These are phyloP conservation scores for Pelargonium cotyledonis DNA, from an alignment of 441 rosid genomes.

Conservation along the genomic window DNA sequence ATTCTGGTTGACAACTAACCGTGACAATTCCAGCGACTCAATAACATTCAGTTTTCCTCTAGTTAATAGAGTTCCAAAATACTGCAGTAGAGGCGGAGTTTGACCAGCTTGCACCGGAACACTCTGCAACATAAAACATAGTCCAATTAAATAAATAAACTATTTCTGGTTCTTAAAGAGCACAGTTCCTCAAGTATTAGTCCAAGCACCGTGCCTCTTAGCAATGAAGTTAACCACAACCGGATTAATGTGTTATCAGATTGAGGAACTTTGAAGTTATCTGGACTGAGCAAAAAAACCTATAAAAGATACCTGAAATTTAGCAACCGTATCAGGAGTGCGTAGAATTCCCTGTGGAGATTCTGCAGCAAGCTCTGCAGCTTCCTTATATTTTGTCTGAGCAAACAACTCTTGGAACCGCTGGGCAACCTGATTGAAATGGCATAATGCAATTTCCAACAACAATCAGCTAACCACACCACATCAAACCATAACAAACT, in stretches of 20 bases:
- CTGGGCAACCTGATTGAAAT: conserved; percentile 72
- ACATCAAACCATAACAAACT: not conserved
- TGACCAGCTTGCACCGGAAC: conserved; percentile 99
- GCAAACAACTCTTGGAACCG: conserved; percentile 97
- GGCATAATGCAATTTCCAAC: not conserved
- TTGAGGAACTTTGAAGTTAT: too few relatives aligned
- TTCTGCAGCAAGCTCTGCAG: conserved; percentile 99
- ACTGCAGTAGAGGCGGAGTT: conserved; percentile 94
- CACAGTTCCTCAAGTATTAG: too few relatives aligned
- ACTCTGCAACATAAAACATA: conserved; percentile 49
- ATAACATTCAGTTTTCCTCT: conserved; percentile 93
- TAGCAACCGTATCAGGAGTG: conserved; percentile 96
- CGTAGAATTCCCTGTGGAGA: conserved; percentile 98
- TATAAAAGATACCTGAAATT: conserved; percentile 66
- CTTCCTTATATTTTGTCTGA: conserved; percentile 97
- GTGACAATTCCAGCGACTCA: conserved; percentile 96
- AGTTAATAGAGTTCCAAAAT: conserved; percentile 95
- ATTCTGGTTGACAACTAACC: conserved; percentile 98
- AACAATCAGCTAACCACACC: too few relatives aligned
- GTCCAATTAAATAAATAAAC: too few relatives aligned
- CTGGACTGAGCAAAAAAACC: too few relatives aligned
- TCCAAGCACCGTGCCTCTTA: too few relatives aligned
- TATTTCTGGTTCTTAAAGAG: too few relatives aligned
- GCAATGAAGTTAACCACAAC: too few relatives aligned
- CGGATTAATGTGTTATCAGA: too few relatives aligned